Evolutionary conservation across 2,329 filamentous ascomycete genomes (phyloP).

Genomic region (Elsinoe ampelina): DNA sequence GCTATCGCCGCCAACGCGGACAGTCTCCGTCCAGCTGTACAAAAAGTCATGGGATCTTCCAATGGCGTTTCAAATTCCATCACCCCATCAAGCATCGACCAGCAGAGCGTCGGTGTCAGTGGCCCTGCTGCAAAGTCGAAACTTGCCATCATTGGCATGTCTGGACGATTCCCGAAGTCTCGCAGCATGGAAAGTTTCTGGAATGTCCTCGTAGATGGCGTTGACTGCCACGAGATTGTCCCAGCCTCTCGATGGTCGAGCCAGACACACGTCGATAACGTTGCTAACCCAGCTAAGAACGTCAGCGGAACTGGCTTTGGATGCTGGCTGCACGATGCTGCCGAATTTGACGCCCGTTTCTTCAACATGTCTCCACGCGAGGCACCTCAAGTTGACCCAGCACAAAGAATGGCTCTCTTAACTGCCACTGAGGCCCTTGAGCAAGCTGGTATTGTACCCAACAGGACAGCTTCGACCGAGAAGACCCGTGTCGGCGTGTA

Average conservation of each 20-base stretch:
- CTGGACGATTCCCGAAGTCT: conserved; percentile 21
- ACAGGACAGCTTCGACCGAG: conserved; percentile 15
- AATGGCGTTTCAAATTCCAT: conserved; percentile 2
- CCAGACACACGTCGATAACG: conserved; percentile 12
- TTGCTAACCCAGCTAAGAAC: conserved; percentile 13
- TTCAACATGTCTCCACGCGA: conserved; percentile 17
- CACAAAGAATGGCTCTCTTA: conserved; percentile 16
- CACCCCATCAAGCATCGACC: conserved; percentile 10
- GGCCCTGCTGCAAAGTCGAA: conserved; percentile 17
- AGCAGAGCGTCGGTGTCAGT: conserved; percentile 23
- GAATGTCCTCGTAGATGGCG: conserved; percentile 26
- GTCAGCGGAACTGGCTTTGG: conserved; percentile 12
- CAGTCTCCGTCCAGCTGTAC: conserved; percentile 17
- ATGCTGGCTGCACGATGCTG: conserved; percentile 15
- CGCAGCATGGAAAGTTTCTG: conserved; percentile 27
- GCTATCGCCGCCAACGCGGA: conserved; percentile 13
- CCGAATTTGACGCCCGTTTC: conserved; percentile 15
- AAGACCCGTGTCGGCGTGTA: conserved; percentile 17
- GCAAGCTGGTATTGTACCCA: conserved; percentile 16
- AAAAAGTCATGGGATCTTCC: conserved; percentile 15
- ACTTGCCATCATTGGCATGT: conserved; percentile 23
- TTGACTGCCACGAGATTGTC: conserved; percentile 12
- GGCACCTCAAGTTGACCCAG: conserved; percentile 17
- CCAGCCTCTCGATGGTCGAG: conserved; percentile 12
- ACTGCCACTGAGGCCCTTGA: conserved; percentile 20